These are phyloP conservation scores for Sodiomyces alkalinus DNA, from an alignment of 2,329 filamentous ascomycete species.

Conservation along the genomic window DNA sequence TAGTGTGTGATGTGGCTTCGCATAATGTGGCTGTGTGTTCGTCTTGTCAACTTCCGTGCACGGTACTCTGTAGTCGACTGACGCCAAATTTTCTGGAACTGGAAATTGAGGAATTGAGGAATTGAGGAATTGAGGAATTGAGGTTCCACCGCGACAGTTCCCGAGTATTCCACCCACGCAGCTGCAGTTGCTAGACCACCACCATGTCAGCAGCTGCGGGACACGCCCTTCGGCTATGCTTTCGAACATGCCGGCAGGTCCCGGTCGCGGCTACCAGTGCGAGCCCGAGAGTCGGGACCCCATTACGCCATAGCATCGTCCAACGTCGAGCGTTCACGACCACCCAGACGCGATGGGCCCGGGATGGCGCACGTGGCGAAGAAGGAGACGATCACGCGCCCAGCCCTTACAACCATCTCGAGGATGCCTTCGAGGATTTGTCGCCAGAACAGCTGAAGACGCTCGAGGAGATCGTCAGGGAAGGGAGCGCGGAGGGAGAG, in stretches of 20 bases:
- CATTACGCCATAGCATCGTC: slow-evolving; percentile 2
- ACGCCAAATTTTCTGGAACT: too few relatives aligned
- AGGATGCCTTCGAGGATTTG: slow-evolving; percentile 6
- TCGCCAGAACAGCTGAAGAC: slow-evolving; percentile 7
- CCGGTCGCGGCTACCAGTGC: slow-evolving; percentile 4
- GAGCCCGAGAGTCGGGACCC: slow-evolving; percentile 1
- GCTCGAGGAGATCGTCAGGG: slow-evolving; percentile 16
- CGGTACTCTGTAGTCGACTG: too few relatives aligned
- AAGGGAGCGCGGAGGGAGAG: slow-evolving; percentile 13
- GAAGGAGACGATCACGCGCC: slow-evolving; percentile 4
- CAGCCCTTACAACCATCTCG: slow-evolving; percentile 3
- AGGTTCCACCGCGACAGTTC: too few relatives aligned
- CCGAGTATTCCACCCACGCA: background rate
- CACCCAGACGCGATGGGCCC: slow-evolving; percentile 11
- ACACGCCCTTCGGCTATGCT: slow-evolving; percentile 20
- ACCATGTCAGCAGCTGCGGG: slow-evolving; percentile 22
- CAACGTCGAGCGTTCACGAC: slow-evolving; percentile 16
- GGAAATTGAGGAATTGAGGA: too few relatives aligned
- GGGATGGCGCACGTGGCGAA: slow-evolving; percentile 5
- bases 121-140: too few relatives aligned
- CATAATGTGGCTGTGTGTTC: too few relatives aligned
- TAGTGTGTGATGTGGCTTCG: too few relatives aligned
- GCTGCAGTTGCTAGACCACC: too few relatives aligned
- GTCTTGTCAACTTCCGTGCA: too few relatives aligned
- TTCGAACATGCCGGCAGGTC: slow-evolving; percentile 15